Base-by-base conservation (phyloP, 2,329 filamentous ascomycete genomes). In the Cladosporium sp. region DNA sequence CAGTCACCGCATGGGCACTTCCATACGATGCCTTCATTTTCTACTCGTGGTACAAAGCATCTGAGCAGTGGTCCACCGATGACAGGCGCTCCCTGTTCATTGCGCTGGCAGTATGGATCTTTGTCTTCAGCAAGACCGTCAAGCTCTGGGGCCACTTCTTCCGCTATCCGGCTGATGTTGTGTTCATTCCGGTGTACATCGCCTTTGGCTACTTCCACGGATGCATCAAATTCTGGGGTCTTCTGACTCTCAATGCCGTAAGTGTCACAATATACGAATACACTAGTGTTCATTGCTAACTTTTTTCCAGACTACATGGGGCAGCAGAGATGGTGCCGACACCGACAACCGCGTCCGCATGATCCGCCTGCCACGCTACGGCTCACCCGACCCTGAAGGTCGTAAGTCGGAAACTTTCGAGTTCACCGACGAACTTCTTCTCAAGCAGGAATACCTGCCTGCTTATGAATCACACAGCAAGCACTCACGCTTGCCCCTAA, bases 151-250 rank as follows among this genome's bases (percentile, higher is more conserved):
- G 90, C 9, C 86, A 97, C 66, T 94, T 96, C 75, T 81, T 88
- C 67, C 87, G 89, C 63, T 89, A 95, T 73, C 91, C 93, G 4
- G 83, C 83, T 65, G 93, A 97, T 71, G 76, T 96, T 62, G 70
- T 89, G 40, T 89, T 89, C 69, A 79, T 96, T 51, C 91, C 90
- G 0, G 79, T 93, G n/a, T 96, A 91, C 37, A 85, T 97, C 66
- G 61, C 91, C 13, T 97, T 97, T 74, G 93, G 93, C 51, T 97
- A 94, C 75, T 89, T 95, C 67, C 93, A 97, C 72, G 91, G 92
- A 60, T 74, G 91, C 61, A 92, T 97, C 80, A 97, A 97, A 79
- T 80, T 96, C 62, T 93, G 93, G 69, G 91, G 93, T 39, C 80
- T 92, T 61, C 79, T 88, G 64, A 96, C 92, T 58, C 83, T 80